Percentiles rank a stretch among this genome's conserved stretches.
These are phyloP conservation scores for Globisporangium ultimum DNA, from an alignment of 352 stramenopile genomes.

Conservation along the genomic window DNA sequence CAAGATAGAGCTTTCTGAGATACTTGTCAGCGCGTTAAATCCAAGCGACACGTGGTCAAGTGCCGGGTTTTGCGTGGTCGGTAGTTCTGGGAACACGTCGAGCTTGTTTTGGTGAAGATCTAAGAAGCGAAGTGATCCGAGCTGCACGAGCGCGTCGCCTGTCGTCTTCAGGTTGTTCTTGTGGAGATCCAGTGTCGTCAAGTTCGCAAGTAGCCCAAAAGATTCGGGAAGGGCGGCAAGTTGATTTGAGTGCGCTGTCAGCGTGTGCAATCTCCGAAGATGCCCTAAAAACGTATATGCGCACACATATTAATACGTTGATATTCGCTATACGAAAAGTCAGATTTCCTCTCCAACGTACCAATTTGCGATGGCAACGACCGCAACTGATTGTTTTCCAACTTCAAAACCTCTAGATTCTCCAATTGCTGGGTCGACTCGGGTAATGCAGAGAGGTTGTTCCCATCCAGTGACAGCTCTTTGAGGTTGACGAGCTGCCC, in stretches of 20 bases:
- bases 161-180: slow-evolving; percentile 59
- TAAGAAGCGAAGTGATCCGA: slow-evolving; percentile 49
- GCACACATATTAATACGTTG: neutral
- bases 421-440: slow-evolving; percentile 39
- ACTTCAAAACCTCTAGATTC: slow-evolving; percentile 51
- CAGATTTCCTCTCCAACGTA: slow-evolving; percentile 5
- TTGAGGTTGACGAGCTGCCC: slow-evolving; percentile 50
- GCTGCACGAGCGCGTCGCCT: slow-evolving; percentile 23
- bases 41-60: slow-evolving; percentile 78
- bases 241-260: slow-evolving; percentile 63
- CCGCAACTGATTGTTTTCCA: slow-evolving; percentile 64
- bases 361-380: slow-evolving; percentile 51
- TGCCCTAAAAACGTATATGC: slow-evolving; percentile 15
- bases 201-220: slow-evolving; percentile 34
- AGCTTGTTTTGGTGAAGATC: slow-evolving; percentile 79
- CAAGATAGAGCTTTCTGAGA: slow-evolving; percentile 46
- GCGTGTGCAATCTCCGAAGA: slow-evolving; percentile 44
- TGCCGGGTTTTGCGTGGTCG: slow-evolving; percentile 21
- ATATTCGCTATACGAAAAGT: no score
- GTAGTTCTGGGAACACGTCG: slow-evolving; percentile 50
- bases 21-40: slow-evolving; percentile 51
- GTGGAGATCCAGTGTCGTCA: slow-evolving; percentile 67
- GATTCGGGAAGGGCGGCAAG: slow-evolving; percentile 46
- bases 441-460: slow-evolving; percentile 59
- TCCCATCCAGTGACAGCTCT: slow-evolving; percentile 59